A percentile compares a stretch with the other conserved stretches of the same genome.
phyloP scores from a whole-genome alignment of 306 rosid genomes.

The Vigna nakashimae region DNA sequence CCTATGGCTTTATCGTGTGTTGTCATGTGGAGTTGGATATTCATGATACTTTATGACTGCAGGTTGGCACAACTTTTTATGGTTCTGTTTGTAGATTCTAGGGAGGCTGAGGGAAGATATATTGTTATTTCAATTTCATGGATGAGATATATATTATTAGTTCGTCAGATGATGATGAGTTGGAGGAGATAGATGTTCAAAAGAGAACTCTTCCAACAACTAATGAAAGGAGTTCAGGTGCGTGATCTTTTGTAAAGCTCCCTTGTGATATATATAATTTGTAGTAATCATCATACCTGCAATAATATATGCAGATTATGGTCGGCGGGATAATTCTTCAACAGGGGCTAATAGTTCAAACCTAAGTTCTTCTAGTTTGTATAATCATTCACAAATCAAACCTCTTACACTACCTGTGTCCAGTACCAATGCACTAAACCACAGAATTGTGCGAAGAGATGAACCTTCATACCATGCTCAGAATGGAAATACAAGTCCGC shows the following conservation, averaged over 20 bases:
- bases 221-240: slow-evolving; percentile 57
- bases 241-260: slow-evolving; percentile 41
- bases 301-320: slow-evolving; percentile 58
- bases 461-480: slow-evolving; percentile 46
- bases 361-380: slow-evolving; percentile 46
- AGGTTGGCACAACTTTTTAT: slow-evolving; percentile 56
- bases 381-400: slow-evolving; percentile 50
- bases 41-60: slow-evolving; percentile 42
- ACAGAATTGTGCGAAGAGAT: slow-evolving; percentile 37
- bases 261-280: slow-evolving; percentile 16
- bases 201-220: slow-evolving; percentile 66
- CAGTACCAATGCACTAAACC: slow-evolving; percentile 56
- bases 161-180: slow-evolving; percentile 83
- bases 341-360: slow-evolving; percentile 59
- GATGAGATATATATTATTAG: slow-evolving; percentile 64
- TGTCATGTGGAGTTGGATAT: slow-evolving; percentile 40
- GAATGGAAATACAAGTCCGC: slow-evolving; percentile 58
- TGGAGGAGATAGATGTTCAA: slow-evolving; percentile 62
- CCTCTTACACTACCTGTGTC: slow-evolving; percentile 44
- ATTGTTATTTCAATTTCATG: slow-evolving; percentile 52
- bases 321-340: slow-evolving; percentile 48
- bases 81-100: slow-evolving; percentile 44
- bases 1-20: too few relatives aligned
- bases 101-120: slow-evolving; percentile 47
- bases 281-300: slow-evolving; percentile 13